Evolutionary conservation across 2,329 filamentous ascomycete genomes (phyloP).

Genomic region (Graphilbum ipis-grandicollis): DNA sequence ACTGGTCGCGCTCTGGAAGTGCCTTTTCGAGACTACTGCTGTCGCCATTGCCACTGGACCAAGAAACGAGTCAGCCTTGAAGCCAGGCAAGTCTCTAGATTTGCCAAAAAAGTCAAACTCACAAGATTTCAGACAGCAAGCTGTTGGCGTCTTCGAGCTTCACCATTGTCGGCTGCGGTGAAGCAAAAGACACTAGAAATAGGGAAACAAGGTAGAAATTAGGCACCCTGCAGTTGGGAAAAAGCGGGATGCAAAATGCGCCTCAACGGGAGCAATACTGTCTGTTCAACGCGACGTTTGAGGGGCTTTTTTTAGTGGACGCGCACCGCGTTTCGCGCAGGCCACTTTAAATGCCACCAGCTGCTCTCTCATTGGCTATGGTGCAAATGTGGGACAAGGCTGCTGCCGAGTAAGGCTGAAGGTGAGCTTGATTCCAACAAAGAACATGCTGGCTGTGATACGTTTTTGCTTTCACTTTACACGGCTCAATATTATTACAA

Average conservation of each 20-base stretch:
- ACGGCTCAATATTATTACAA: too few relatives aligned
- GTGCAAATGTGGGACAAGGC: not conserved
- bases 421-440: too few relatives aligned
- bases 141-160: not conserved
- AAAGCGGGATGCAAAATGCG: too few relatives aligned
- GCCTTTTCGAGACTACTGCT: constrained; percentile 17
- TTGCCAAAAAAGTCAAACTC: not conserved
- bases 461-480: too few relatives aligned
- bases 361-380: not conserved
- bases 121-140: not conserved
- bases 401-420: not conserved
- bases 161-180: not conserved
- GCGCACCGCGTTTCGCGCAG: not conserved
- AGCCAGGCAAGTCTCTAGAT: not conserved
- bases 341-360: not conserved
- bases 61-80: too few relatives aligned
- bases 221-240: too few relatives aligned
- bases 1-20: constrained; percentile 29
- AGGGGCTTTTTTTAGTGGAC: not conserved
- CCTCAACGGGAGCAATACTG: not conserved
- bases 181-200: not conserved
- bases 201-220: too few relatives aligned
- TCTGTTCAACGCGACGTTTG: not conserved
- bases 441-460: too few relatives aligned
- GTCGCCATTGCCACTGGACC: not conserved